Evolutionary conservation across 441 rosid genomes (phyloP).

Genomic region (Arabidopsis hybrid): DNA sequence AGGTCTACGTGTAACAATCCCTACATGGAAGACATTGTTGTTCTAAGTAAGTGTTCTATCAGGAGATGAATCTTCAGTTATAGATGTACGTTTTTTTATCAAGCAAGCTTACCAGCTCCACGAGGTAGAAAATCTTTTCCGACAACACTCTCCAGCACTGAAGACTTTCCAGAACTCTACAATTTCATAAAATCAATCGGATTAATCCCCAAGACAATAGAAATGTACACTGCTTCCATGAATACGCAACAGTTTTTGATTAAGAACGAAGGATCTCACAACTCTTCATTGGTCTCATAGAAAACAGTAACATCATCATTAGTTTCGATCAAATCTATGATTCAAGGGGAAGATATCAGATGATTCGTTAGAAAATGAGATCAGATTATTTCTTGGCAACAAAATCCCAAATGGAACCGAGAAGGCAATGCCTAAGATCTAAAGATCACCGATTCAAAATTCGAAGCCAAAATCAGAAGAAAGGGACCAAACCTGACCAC

Average conservation of each 20-base stretch:
- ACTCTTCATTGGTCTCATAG: not conserved
- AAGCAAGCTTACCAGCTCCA: slow-evolving; percentile 73
- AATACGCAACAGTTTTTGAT: not conserved
- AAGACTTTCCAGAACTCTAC: slow-evolving; percentile 97
- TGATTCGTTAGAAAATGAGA: not conserved
- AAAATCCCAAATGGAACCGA: slow-evolving; percentile 2
- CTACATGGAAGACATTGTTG: slow-evolving; percentile 51
- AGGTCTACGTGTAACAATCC: slow-evolving; percentile 97
- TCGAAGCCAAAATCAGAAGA: not conserved
- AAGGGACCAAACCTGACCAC: slow-evolving; percentile 75
- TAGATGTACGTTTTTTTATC: not conserved
- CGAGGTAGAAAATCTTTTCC: slow-evolving; percentile 98
- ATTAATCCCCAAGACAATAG: slow-evolving; percentile 9
- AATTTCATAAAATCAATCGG: slow-evolving; percentile 20
- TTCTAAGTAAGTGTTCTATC: slow-evolving; percentile 3
- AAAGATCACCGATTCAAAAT: slow-evolving; percentile 7
- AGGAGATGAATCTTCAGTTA: slow-evolving; percentile 19
- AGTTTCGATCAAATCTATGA: slow-evolving; percentile 21
- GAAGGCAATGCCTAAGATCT: slow-evolving; percentile 31
- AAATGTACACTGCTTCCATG: not conserved
- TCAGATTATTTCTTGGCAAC: not conserved
- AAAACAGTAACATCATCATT: not conserved
- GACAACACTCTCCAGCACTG: slow-evolving; percentile 90
- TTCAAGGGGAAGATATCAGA: slow-evolving; percentile 2
- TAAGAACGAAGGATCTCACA: not conserved